Evolutionary conservation across 225 moss, liverwort and hornwort species (phyloP).

Genomic region (Anthoceros angustus): DNA sequence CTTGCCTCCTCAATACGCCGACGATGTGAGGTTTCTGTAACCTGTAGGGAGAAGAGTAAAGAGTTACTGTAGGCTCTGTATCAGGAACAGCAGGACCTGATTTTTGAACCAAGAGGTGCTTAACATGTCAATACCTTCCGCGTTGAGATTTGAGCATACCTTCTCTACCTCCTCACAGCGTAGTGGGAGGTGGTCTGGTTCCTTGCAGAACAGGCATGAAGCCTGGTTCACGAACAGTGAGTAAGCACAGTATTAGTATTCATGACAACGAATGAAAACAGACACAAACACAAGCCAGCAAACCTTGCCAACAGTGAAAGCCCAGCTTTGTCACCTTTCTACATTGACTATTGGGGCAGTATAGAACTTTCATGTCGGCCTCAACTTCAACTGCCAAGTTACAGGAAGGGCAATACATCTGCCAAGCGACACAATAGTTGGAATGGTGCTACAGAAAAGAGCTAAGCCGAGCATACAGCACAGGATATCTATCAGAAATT

Average conservation of each 20-base stretch:
- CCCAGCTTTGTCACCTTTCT: slow-evolving; percentile 27
- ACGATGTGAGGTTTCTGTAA: slow-evolving; percentile 51
- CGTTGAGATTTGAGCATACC: slow-evolving; percentile 17
- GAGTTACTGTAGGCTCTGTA: not conserved
- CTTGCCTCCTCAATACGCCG: slow-evolving; percentile 71
- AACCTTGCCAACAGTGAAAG: too few relatives aligned
- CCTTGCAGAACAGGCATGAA: slow-evolving; percentile 62
- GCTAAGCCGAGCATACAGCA: not conserved
- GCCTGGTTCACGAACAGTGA: slow-evolving; percentile 20
- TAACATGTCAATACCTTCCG: not conserved
- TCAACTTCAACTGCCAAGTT: slow-evolving; percentile 78
- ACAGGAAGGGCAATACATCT: slow-evolving; percentile 84
- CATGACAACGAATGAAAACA: too few relatives aligned
- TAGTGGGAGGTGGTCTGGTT: slow-evolving; percentile 49
- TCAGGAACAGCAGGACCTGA: not conserved
- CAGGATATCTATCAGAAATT: too few relatives aligned
- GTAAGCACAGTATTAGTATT: not conserved
- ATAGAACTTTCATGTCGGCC: slow-evolving; percentile 40
- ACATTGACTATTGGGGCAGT: slow-evolving; percentile 47
- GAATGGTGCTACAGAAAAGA: not conserved
- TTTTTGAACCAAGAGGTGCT: not conserved
- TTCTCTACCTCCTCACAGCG: slow-evolving; percentile 71
- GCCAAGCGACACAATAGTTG: not conserved
- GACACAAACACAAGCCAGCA: not conserved
- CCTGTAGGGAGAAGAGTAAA: slow-evolving; percentile 16